These are phyloP conservation scores for Circinella umbellata DNA, from an alignment of 371 early-diverging fungal species.

Conservation along the genomic window DNA sequence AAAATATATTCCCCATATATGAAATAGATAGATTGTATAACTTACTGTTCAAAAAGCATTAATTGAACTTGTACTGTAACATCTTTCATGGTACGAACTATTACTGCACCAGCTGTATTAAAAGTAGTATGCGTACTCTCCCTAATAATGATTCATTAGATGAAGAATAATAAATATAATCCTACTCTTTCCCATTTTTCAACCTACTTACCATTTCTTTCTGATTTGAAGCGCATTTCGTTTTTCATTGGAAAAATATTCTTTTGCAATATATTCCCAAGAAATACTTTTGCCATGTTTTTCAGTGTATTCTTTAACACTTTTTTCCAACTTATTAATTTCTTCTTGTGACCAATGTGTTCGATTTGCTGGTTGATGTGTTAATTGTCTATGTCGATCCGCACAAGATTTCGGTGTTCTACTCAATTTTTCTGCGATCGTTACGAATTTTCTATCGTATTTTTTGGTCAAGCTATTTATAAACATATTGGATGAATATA, in stretches of 20 bases:
- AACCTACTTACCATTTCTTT: constrained; percentile 3
- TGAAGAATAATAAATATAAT: not conserved
- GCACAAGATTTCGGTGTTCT: not conserved
- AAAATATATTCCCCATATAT: not conserved
- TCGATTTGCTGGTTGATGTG: not conserved
- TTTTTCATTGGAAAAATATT: not conserved
- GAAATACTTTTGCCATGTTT: constrained; percentile 1
- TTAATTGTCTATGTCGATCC: not conserved
- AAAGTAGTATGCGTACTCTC: not conserved
- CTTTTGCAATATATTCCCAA: constrained; percentile 4
- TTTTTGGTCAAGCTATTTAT: not conserved
- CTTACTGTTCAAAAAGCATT: not conserved
- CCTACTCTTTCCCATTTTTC: too few relatives aligned
- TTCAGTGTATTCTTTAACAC: not conserved
- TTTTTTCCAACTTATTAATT: not conserved
- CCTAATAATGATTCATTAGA: not conserved
- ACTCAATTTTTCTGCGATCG: constrained; percentile 7
- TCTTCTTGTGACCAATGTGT: constrained; percentile 12
- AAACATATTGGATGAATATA: not conserved
- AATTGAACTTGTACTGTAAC: not conserved
- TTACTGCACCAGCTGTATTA: not conserved
- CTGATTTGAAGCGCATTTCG: not conserved
- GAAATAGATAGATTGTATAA: not conserved
- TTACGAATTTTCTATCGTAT: not conserved
- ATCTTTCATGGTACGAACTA: not conserved